phyloP scores from a whole-genome alignment of 2,329 filamentous ascomycete species.

The Harringtonia aguacate region DNA sequence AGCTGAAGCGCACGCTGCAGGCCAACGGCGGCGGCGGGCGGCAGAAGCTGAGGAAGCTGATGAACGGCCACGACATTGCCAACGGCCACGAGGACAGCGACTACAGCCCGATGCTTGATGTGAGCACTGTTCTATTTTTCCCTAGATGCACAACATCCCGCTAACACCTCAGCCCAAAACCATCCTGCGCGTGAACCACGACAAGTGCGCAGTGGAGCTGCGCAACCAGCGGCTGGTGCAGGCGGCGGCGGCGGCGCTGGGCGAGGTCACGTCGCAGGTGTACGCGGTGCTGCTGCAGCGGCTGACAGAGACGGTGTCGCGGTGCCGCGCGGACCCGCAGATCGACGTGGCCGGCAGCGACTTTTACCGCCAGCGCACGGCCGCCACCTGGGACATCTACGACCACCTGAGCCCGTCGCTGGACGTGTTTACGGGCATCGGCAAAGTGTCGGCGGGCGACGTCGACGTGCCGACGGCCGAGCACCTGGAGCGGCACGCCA shows the following conservation, averaged over 20 bases:
- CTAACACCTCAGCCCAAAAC: slow-evolving; percentile 51
- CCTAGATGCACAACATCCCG: slow-evolving; percentile 13
- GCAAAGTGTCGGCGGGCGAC: slow-evolving; percentile 37
- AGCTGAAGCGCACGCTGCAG: slow-evolving; percentile 41
- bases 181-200: slow-evolving; percentile 71
- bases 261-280: slow-evolving; percentile 63
- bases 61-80: slow-evolving; percentile 34
- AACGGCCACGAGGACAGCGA: slow-evolving; percentile 30
- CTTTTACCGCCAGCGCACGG: slow-evolving; percentile 20
- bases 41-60: slow-evolving; percentile 44
- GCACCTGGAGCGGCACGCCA: slow-evolving; percentile 26
- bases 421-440: slow-evolving; percentile 46
- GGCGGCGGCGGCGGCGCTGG: slow-evolving; percentile 60
- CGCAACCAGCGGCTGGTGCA: slow-evolving; percentile 68
- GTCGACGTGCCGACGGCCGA: slow-evolving; percentile 36
- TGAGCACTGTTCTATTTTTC: slow-evolving; percentile 24
- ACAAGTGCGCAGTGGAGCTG: slow-evolving; percentile 72
- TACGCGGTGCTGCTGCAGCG: slow-evolving; percentile 64
- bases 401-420: slow-evolving; percentile 40
- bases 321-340: slow-evolving; percentile 51
- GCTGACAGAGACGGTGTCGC: slow-evolving; percentile 56
- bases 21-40: slow-evolving; percentile 24
- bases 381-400: slow-evolving; percentile 47
- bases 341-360: slow-evolving; percentile 32
- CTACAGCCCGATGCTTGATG: slow-evolving; percentile 35